Percentiles rank a stretch among this genome's conserved stretches.
phyloP scores from a whole-genome alignment of 164 flowering plant species.

The Platanus orientalis region DNA sequence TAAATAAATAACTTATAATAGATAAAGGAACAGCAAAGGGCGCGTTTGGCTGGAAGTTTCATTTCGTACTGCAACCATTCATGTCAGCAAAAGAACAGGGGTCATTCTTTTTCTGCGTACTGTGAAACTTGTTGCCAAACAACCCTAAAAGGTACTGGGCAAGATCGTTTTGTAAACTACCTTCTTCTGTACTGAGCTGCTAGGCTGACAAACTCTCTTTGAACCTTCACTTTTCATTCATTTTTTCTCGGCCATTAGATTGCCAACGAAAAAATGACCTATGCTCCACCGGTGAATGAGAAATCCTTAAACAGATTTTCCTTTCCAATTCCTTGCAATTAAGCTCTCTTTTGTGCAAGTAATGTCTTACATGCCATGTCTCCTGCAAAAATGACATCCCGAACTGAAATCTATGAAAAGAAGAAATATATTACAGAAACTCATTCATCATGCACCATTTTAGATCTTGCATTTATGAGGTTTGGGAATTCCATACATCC shows the following conservation, averaged over 20 bases:
- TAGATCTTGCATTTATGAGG: conserved; percentile 1
- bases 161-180: not conserved
- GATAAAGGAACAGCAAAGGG: too few relatives aligned
- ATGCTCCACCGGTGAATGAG: not conserved
- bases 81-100: too few relatives aligned
- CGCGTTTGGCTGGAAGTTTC: too few relatives aligned
- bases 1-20: too few relatives aligned
- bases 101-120: too few relatives aligned
- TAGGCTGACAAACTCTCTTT: not conserved
- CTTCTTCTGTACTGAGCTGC: not conserved
- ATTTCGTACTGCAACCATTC: too few relatives aligned
- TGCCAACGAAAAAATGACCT: not conserved
- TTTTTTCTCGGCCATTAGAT: not conserved
- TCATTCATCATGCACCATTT: not conserved
- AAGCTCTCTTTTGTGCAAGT: not conserved
- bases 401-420: not conserved
- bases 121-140: not conserved
- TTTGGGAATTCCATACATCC: not conserved
- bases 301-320: not conserved
- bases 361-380: not conserved
- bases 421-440: not conserved
- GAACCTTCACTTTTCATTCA: not conserved
- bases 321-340: conserved; percentile 1
- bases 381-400: not conserved
- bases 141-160: not conserved